These are phyloP conservation scores for Epipyxis sp. DNA, from an alignment of 108 stramenopile genomes.

Conservation along the genomic window DNA sequence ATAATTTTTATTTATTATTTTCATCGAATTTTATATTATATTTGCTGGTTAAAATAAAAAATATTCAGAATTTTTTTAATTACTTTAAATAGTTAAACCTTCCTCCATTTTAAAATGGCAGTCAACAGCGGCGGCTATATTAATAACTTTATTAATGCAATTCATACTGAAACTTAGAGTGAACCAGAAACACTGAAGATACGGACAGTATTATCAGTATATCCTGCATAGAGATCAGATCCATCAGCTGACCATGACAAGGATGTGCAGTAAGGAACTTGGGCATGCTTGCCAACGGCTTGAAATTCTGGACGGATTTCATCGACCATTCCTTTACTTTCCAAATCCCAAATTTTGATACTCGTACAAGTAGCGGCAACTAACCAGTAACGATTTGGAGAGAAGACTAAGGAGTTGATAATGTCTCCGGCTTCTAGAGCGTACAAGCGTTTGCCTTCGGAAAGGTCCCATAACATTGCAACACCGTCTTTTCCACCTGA, in stretches of 20 bases:
- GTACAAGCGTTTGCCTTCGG: conserved; percentile 99
- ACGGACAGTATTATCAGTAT: conserved; percentile 90
- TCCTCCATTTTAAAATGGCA: not conserved
- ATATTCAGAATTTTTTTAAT: too few species aligned
- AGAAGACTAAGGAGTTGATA: conserved; percentile 97
- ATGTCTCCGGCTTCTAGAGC: conserved; percentile 94
- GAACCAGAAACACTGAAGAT: conserved; percentile 61
- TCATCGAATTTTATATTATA: too few species aligned
- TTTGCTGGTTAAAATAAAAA: too few species aligned
- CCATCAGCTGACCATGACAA: conserved; percentile 97
- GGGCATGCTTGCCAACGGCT: conserved; percentile 63
- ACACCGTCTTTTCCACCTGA: conserved; percentile 99
- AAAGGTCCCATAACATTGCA: conserved; percentile 99
- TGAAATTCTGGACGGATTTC: conserved; percentile 79
- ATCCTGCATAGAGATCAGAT: conserved; percentile 92
- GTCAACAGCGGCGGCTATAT: conserved; percentile 4
- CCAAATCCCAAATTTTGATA: conserved; percentile 99
- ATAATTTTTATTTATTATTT: too few species aligned
- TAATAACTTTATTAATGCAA: not conserved
- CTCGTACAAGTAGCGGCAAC: conserved; percentile 94
- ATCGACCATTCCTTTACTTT: conserved; percentile 93
- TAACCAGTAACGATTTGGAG: conserved; percentile 99
- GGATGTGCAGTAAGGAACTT: conserved; percentile 78
- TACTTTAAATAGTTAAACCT: not conserved
- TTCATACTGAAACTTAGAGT: not conserved